Evolutionary conservation across 2,329 filamentous ascomycete genomes (phyloP).

Genomic region (Cryphonectria carpinicola): DNA sequence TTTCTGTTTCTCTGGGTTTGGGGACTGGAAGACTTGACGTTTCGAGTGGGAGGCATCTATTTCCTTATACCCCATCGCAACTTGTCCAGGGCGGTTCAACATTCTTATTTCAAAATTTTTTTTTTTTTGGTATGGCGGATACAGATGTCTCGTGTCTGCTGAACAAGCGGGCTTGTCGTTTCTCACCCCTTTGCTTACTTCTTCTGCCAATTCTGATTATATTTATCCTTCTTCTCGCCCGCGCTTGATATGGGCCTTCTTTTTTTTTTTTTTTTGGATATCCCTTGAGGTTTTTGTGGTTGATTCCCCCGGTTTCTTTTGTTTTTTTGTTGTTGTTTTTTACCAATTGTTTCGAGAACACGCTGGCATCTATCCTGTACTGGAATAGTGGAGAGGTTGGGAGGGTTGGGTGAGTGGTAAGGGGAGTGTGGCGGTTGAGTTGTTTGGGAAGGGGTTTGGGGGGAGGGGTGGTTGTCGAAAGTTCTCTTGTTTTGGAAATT

Average conservation of each 20-base stretch:
- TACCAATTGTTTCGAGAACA: background rate
- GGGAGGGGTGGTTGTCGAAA: constrained; percentile 17
- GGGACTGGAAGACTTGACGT: constrained; percentile 12
- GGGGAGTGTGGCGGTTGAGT: constrained; percentile 9
- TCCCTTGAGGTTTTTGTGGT: constrained; percentile 21
- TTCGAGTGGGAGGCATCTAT: constrained; percentile 17
- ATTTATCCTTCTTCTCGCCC: constrained; percentile 26
- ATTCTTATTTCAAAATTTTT: constrained; percentile 12
- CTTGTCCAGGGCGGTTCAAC: constrained; percentile 14
- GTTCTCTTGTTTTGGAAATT: constrained; percentile 25
- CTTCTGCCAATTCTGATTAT: constrained; percentile 26
- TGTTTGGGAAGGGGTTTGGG: background rate
- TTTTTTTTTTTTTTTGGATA: constrained; percentile 24
- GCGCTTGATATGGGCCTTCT: constrained; percentile 7
- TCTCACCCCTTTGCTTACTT: background rate
- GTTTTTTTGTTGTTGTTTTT: background rate
- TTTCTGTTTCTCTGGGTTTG: background rate
- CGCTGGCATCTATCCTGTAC: constrained; percentile 9
- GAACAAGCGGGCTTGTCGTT: background rate
- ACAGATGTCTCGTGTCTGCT: constrained; percentile 23
- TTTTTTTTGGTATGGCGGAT: constrained; percentile 14
- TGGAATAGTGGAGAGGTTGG: background rate
- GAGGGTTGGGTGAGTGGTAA: constrained; percentile 1
- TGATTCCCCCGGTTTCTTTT: constrained; percentile 17
- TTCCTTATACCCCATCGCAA: constrained; percentile 28